These are phyloP conservation scores for Coix lacrymajobi DNA, from an alignment of 176 grass and related monocot genomes.

Conservation along the genomic window DNA sequence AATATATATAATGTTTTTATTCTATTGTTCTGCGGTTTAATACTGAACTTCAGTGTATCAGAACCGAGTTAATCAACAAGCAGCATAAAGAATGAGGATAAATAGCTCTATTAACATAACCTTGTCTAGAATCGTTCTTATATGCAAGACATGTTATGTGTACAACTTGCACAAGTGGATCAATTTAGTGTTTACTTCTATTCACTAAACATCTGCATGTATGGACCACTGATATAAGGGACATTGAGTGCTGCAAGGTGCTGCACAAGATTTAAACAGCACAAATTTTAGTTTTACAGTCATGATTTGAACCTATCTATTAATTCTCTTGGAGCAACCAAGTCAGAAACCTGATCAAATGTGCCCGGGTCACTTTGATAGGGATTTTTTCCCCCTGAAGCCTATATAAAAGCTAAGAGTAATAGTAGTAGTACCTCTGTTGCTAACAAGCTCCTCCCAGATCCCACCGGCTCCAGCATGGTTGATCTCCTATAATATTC, in stretches of 20 bases:
- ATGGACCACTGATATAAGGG: too few relatives aligned
- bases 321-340: neutral
- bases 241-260: neutral
- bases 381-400: neutral
- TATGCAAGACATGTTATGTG: too few relatives aligned
- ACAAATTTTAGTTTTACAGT: neutral
- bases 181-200: too few relatives aligned
- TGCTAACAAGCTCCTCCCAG: constrained; percentile 75
- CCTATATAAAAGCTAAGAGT: neutral
- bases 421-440: constrained; percentile 54
- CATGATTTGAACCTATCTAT: neutral
- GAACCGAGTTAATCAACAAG: too few relatives aligned
- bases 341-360: neutral
- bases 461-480: constrained; percentile 75
- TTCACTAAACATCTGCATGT: too few relatives aligned
- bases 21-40: too few relatives aligned
- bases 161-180: too few relatives aligned
- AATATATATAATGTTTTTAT: too few relatives aligned
- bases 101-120: too few relatives aligned
- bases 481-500: constrained; percentile 66
- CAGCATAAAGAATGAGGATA: too few relatives aligned
- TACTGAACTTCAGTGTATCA: too few relatives aligned
- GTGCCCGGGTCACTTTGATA: neutral
- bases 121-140: too few relatives aligned
- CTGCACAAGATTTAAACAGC: neutral